Percentiles rank a stretch among this genome's conserved stretches.
phyloP scores from a whole-genome alignment of 192 early-diverging fungal genomes.

The Entomortierella chlamydospora region DNA sequence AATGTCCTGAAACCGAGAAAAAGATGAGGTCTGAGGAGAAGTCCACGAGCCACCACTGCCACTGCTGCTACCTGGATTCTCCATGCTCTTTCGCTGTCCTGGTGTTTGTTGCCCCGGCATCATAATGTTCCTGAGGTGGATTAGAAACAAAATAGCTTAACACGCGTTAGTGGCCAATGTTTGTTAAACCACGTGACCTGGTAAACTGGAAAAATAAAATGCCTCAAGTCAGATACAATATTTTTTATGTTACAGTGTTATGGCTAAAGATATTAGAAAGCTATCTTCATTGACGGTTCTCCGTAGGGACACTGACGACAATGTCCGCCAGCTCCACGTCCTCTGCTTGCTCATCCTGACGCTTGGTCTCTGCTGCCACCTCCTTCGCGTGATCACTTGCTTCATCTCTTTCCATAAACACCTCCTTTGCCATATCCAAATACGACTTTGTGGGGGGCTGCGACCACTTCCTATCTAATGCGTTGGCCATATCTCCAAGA shows the following conservation, averaged over 20 bases:
- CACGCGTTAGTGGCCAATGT: neutral
- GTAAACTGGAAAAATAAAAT: no score
- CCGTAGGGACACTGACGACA: slow-evolving; percentile 21
- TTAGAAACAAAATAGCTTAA: neutral
- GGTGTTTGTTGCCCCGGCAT: slow-evolving; percentile 43
- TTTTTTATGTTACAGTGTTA: no score
- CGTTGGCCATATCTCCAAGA: slow-evolving; percentile 54
- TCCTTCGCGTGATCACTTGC: slow-evolving; percentile 34
- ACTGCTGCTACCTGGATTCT: slow-evolving; percentile 8
- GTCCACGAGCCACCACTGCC: neutral
- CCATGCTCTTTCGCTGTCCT: slow-evolving; percentile 24
- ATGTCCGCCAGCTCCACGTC: slow-evolving; percentile 44
- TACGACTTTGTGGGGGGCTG: slow-evolving; percentile 45
- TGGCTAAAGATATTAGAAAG: no score
- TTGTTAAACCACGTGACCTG: neutral
- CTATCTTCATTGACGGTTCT: slow-evolving; percentile 3
- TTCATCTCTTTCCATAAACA: slow-evolving; percentile 45
- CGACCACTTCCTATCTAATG: slow-evolving; percentile 57
- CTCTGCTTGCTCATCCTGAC: slow-evolving; percentile 19
- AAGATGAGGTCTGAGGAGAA: slow-evolving; percentile 32
- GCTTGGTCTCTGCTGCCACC: slow-evolving; percentile 25
- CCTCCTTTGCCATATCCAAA: slow-evolving; percentile 49
- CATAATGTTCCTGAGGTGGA: neutral
- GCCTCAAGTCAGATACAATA: no score
- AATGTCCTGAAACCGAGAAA: slow-evolving; percentile 42